phyloP scores from a whole-genome alignment of 2,329 filamentous ascomycete species.

The Arthrobotrys sphaeroides region DNA sequence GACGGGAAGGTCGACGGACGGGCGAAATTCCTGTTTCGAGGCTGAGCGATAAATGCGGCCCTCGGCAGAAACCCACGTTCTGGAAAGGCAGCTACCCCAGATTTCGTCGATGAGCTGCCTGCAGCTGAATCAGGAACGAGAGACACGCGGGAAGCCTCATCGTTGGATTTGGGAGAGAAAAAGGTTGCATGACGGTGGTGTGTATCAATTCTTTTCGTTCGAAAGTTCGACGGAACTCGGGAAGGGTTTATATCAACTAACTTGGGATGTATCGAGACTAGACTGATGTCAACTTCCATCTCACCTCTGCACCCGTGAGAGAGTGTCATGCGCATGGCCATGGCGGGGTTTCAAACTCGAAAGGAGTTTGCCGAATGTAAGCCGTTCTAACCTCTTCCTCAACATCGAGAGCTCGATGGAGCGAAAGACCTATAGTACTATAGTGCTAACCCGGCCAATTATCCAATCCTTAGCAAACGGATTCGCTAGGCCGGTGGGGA shows the following conservation, averaged over 20 bases:
- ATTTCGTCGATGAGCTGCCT: constrained; percentile 8
- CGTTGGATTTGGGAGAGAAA: constrained; percentile 2
- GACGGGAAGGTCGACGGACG: constrained; percentile 49
- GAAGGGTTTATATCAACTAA: constrained; percentile 3
- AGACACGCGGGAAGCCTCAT: not conserved
- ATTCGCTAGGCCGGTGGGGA: constrained; percentile 21
- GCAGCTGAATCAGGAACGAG: constrained; percentile 24
- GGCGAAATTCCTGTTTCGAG: constrained; percentile 39
- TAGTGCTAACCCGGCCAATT: constrained; percentile 39
- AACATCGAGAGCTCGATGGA: not conserved
- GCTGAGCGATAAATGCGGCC: constrained; percentile 2
- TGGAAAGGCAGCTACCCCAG: constrained; percentile 30
- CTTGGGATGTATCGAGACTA: not conserved
- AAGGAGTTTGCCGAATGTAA: constrained; percentile 49
- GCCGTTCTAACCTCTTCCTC: constrained; percentile 19
- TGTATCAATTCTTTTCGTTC: not conserved
- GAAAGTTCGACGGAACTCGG: not conserved
- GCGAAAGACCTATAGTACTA: too few species aligned
- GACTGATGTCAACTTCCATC: not conserved
- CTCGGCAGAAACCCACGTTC: constrained; percentile 45
- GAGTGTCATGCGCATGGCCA: not conserved
- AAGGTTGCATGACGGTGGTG: not conserved
- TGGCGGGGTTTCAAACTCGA: not conserved
- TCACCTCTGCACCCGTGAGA: not conserved
- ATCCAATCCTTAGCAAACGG: constrained; percentile 48